These are phyloP conservation scores for Saccharum officinarum DNA, from an alignment of 176 grass and related monocot species.

Conservation along the genomic window DNA sequence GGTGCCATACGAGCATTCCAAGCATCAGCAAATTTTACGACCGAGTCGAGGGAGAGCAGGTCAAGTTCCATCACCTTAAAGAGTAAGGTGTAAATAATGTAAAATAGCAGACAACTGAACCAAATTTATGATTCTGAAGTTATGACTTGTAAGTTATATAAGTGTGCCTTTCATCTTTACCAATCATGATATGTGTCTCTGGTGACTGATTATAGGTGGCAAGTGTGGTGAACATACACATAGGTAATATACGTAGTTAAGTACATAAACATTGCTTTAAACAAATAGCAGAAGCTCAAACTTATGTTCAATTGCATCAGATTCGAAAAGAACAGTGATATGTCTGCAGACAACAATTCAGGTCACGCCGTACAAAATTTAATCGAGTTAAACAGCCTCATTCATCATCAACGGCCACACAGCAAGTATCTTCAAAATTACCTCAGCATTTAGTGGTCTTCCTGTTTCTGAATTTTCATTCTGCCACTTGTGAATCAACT, in stretches of 20 bases:
- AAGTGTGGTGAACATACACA: background rate
- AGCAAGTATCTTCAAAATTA: slow-evolving; percentile 43
- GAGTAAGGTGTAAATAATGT: slow-evolving; percentile 29
- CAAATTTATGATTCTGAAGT: slow-evolving; percentile 13
- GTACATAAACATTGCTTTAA: background rate
- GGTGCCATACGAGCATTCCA: slow-evolving; percentile 91
- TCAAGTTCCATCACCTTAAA: slow-evolving; percentile 99
- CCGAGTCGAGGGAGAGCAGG: slow-evolving; percentile 80
- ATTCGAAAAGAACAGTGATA: background rate
- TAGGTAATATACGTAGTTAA: slow-evolving; percentile 1
- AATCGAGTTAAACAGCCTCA: background rate
- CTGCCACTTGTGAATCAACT: slow-evolving; percentile 97
- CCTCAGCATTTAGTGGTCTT: slow-evolving; percentile 83
- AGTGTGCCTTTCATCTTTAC: background rate
- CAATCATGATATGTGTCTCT: slow-evolving; percentile 14
- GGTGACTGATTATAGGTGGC: slow-evolving; percentile 7
- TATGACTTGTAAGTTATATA: background rate
- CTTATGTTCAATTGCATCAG: background rate
- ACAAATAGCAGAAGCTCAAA: background rate
- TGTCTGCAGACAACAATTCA: background rate
- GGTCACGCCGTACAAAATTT: background rate
- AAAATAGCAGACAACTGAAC: slow-evolving; percentile 19
- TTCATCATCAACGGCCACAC: background rate
- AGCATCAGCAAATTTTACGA: slow-evolving; percentile 85
- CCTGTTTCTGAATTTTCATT: slow-evolving; percentile 67